These are phyloP conservation scores for Myriosclerotinia duriaeana DNA, from an alignment of 2,329 filamentous ascomycete species.

Conservation along the genomic window DNA sequence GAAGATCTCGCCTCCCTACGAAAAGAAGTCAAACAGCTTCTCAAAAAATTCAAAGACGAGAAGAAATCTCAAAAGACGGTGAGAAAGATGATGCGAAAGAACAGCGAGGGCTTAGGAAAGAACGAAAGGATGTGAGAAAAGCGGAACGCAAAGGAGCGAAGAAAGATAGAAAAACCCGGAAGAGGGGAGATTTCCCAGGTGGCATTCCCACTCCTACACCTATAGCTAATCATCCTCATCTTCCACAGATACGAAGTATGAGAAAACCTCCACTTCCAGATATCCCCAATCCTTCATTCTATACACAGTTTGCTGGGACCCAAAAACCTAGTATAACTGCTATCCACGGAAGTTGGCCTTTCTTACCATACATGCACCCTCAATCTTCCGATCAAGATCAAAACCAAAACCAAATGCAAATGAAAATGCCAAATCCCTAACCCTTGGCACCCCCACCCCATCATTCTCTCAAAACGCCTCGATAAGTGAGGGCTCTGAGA, in stretches of 20 bases:
- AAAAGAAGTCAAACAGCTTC: constrained; percentile 48
- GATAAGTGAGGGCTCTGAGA: constrained; percentile 27
- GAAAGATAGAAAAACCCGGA: constrained; percentile 31
- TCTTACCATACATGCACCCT: not conserved
- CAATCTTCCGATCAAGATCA: not conserved
- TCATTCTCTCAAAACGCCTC: constrained; percentile 27
- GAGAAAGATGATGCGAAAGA: constrained; percentile 28
- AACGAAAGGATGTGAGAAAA: constrained; percentile 1
- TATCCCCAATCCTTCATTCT: not conserved
- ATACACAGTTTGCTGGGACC: not conserved
- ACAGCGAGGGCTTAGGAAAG: constrained; percentile 21
- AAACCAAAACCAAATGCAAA: constrained; percentile 16
- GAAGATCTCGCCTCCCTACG: constrained; percentile 44
- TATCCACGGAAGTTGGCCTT: not conserved
- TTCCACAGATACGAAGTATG: not conserved
- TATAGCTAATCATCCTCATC: not conserved
- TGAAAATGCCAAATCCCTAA: no score
- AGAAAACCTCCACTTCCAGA: not conserved
- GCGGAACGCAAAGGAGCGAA: constrained; percentile 30
- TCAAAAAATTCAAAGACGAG: constrained; percentile 46
- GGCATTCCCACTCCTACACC: not conserved
- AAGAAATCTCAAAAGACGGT: constrained; percentile 42
- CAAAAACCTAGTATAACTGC: not conserved
- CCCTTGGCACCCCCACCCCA: not conserved
- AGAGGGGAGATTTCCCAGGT: constrained; percentile 24